These are phyloP conservation scores for Rhododendron vialii DNA, from an alignment of 148 eudicot genomes.

Conservation along the genomic window DNA sequence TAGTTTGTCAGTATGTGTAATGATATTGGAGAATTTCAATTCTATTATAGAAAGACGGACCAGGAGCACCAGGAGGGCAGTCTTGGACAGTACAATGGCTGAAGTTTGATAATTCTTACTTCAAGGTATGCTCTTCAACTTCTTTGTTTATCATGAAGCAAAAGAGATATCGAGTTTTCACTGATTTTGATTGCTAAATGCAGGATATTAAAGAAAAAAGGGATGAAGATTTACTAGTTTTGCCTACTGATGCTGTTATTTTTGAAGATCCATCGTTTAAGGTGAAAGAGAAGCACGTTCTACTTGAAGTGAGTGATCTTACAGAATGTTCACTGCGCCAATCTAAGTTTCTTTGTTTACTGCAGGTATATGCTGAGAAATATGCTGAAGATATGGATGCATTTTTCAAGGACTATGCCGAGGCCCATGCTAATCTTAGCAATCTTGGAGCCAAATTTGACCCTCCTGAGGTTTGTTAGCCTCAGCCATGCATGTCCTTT, in stretches of 20 bases:
- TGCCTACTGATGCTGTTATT: constrained; percentile 95
- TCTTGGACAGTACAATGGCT: constrained; percentile 98
- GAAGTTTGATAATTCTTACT: constrained; percentile 94
- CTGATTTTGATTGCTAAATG: constrained; percentile 19
- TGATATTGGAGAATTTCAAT: constrained; percentile 3
- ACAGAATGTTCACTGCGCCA: background rate
- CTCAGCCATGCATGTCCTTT: background rate
- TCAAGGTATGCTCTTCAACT: constrained; percentile 50
- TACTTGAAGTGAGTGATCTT: background rate
- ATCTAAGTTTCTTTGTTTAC: constrained; percentile 1
- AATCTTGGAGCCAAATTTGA: constrained; percentile 94
- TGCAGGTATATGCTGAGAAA: constrained; percentile 91
- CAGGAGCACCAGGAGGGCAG: constrained; percentile 98
- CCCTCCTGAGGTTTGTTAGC: constrained; percentile 72
- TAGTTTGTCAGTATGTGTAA: background rate
- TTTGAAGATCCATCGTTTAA: constrained; percentile 95
- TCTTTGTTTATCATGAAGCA: background rate
- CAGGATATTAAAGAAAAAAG: constrained; percentile 84
- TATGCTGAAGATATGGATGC: constrained; percentile 79
- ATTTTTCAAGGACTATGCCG: constrained; percentile 92
- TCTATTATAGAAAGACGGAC: constrained; percentile 85
- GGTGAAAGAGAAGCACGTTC: constrained; percentile 38
- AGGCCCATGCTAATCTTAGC: constrained; percentile 97
- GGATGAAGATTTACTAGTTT: constrained; percentile 89
- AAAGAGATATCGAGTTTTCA: background rate